These are phyloP conservation scores for Aureobasidium leucospermi DNA, from an alignment of 2,329 filamentous ascomycete species.

Conservation along the genomic window DNA sequence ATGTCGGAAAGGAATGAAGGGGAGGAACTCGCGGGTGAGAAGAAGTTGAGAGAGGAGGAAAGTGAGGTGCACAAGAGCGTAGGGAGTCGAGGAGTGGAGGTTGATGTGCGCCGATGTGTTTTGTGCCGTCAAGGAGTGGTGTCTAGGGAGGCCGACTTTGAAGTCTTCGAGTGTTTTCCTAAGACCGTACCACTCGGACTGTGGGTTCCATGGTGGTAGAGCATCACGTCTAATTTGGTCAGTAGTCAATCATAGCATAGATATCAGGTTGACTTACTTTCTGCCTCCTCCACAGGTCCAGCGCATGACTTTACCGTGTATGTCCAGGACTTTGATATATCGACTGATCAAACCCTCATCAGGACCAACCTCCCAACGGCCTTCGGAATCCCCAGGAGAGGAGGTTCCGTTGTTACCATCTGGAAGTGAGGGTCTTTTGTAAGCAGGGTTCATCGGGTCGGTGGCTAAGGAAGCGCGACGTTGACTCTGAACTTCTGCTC, in stretches of 20 bases:
- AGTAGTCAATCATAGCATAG: constrained; percentile 17
- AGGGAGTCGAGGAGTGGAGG: constrained; percentile 55
- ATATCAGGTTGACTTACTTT: constrained; percentile 31
- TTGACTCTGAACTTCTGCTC: constrained; percentile 35
- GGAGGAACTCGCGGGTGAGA: constrained; percentile 61
- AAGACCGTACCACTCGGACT: constrained; percentile 49
- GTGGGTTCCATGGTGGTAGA: constrained; percentile 53
- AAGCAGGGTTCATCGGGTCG: constrained; percentile 18
- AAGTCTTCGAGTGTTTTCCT: constrained; percentile 47
- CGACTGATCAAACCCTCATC: constrained; percentile 42
- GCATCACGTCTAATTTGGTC: constrained; percentile 44
- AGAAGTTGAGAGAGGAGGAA: constrained; percentile 59
- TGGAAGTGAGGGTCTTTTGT: neutral
- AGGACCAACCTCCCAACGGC: constrained; percentile 46
- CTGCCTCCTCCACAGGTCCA: constrained; percentile 54
- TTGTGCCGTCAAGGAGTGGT: constrained; percentile 50
- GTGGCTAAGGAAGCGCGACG: constrained; percentile 40
- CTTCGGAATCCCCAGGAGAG: constrained; percentile 29
- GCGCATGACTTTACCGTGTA: constrained; percentile 48
- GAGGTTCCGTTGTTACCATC: constrained; percentile 9
- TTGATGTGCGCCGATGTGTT: constrained; percentile 62
- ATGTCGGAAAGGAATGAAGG: constrained; percentile 53
- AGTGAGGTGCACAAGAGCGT: constrained; percentile 60
- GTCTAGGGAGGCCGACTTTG: constrained; percentile 46
- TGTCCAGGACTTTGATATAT: constrained; percentile 47